These are phyloP conservation scores for Fraxinus floribunda DNA, from an alignment of 305 asterid genomes.

Conservation along the genomic window DNA sequence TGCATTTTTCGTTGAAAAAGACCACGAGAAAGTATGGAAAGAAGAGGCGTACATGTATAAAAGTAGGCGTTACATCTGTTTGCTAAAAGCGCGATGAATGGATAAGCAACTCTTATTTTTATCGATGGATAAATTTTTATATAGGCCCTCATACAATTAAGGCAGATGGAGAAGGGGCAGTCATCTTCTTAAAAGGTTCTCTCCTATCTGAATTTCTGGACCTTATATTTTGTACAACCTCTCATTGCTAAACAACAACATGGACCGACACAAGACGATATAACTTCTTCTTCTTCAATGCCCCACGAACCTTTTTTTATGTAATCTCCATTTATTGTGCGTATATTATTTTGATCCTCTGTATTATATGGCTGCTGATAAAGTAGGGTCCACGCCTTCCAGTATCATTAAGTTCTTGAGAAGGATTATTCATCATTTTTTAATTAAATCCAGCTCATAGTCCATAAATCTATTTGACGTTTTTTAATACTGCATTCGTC, in stretches of 20 bases:
- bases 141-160: not conserved
- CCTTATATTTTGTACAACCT: slow-evolving; percentile 4
- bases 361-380: slow-evolving; percentile 31
- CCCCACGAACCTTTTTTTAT: slow-evolving; percentile 36
- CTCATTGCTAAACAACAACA: slow-evolving; percentile 10
- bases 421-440: slow-evolving; percentile 23
- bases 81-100: not conserved
- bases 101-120: not conserved
- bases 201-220: not conserved
- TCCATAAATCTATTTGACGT: not conserved
- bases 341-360: slow-evolving; percentile 35
- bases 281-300: slow-evolving; percentile 21
- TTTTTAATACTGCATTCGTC: too few relatives aligned
- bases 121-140: not conserved
- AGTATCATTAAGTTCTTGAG: slow-evolving; percentile 22
- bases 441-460: slow-evolving; percentile 33
- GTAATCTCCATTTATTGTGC: slow-evolving; percentile 42
- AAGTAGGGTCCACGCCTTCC: slow-evolving; percentile 28
- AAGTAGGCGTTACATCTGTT: not conserved
- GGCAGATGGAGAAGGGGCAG: not conserved
- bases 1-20: not conserved
- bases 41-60: not conserved
- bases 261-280: slow-evolving; percentile 45
- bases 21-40: not conserved
- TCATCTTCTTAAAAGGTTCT: not conserved